Evolutionary conservation across 768 basidiomycete genomes (phyloP), one percentile per base, ranked within the genome.

Genomic region (Coprinopsis marcescibilis): DNA sequence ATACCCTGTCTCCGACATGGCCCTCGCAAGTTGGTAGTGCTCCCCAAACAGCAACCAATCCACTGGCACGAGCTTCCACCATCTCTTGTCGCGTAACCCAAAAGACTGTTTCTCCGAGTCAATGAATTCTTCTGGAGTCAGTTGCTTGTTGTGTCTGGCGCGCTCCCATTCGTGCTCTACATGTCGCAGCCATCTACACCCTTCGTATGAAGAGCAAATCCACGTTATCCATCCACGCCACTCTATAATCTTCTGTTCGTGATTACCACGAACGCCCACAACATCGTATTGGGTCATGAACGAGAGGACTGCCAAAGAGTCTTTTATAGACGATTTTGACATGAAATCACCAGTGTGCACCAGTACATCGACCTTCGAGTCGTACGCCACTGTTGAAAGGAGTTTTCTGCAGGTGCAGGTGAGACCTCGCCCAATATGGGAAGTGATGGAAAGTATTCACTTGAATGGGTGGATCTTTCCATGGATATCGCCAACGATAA

Each of bases 151-250:
- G 4, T 54, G 35, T 12, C 24, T 30, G 11, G 40, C 57, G 4
- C 62, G 55, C 12, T 66, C 53, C 77, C 78, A 82, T 30, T 62
- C 59, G 1, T 56, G 52, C 39, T 78, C 73, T n/a, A 80, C 50
- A 10, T 71, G 57, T 6, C 61, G 51, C 4, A 92, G 70, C 81
- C 88, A 92, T 20, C 67, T 58, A 20, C 43, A 57, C 1, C 71
- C 74, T n/a, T 69, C 74, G 5, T 69, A 64, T 20, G 73, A 59
- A 6, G 62, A 51, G 12, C 62, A 51, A 46, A 94, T 80, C 89
- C 90, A 95, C 14, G 85, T 71, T 42, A 88, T 75, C 90, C 91
- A 98, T 1, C 73, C 68, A 20, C 82, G 73, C 94, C 94, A 96
- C 65, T 95, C 87, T 36, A 97, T 75, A 35, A 93, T 79, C 52